Percentiles rank a stretch among this genome's conserved stretches.
Conservation (phyloP, 495 filamentous ascomycete species). For the Pseudomonodictys pantanalensis region DNA sequence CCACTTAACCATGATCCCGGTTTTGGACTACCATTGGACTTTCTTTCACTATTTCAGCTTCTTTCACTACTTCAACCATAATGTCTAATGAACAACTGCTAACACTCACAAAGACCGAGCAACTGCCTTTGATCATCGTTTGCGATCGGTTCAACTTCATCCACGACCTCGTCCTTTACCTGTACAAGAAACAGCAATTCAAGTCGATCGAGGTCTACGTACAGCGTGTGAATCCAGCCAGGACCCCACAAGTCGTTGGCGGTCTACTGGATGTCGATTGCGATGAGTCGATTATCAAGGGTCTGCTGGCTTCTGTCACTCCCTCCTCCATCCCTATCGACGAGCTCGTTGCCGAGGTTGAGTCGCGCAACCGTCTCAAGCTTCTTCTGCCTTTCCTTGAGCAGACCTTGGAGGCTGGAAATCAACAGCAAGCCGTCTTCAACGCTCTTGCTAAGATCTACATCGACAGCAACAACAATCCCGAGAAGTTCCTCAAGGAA, state of each 20-base stretch:
- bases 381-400: constrained; percentile 95
- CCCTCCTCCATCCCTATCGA: constrained; percentile 87
- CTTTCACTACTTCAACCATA: too few species aligned
- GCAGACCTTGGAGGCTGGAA: constrained; percentile 81
- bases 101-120: too few species aligned
- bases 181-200: constrained; percentile 99
- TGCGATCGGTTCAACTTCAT: constrained; percentile 99
- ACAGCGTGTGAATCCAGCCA: constrained; percentile 94
- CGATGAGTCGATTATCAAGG: constrained; percentile 93
- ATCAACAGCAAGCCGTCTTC: constrained; percentile 97
- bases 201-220: constrained; percentile 99
- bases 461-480: constrained; percentile 98
- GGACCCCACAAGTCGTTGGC: constrained; percentile 91
- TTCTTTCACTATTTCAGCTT: too few species aligned
- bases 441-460: constrained; percentile 99
- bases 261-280: constrained; percentile 97
- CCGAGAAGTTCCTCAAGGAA: constrained; percentile 97
- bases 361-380: constrained; percentile 93
- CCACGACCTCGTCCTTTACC: constrained; percentile 92
- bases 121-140: constrained; percentile 95
- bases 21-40: too few species aligned
- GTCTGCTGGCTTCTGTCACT: constrained; percentile 82
- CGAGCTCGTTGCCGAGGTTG: constrained; percentile 91
- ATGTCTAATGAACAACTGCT: too few species aligned
- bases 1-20: too few species aligned